A percentile compares a stretch with the other conserved stretches of the same genome.
These are phyloP conservation scores for Poa pratensis DNA, from an alignment of 176 grass and related monocot species.

Conservation along the genomic window DNA sequence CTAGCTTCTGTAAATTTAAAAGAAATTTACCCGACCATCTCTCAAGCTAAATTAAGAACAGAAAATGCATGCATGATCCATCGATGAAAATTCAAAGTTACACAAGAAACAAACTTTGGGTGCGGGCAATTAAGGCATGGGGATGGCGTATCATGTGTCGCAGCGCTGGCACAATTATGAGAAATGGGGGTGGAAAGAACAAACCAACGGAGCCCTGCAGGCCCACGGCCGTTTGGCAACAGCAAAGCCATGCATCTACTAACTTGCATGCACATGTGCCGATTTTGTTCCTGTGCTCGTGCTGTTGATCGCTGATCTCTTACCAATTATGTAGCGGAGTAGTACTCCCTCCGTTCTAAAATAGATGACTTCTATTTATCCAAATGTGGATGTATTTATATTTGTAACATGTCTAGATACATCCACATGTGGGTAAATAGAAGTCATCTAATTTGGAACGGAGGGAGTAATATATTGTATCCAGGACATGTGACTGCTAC, in stretches of 20 bases:
- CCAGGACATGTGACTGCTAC: constrained; percentile 16
- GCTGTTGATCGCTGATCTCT: neutral
- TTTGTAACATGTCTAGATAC: too few relatives aligned
- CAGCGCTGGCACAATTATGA: constrained; percentile 66
- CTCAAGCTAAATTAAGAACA: neutral
- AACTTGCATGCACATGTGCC: constrained; percentile 45
- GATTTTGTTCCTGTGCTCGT: constrained; percentile 26
- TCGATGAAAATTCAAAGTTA: neutral
- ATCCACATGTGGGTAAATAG: too few relatives aligned
- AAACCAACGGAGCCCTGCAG: constrained; percentile 1
- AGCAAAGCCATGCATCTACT: constrained; percentile 31
- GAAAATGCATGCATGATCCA: neutral
- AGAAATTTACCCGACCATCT: neutral
- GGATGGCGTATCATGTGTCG: constrained; percentile 43
- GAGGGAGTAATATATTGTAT: constrained; percentile 8
- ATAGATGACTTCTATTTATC: too few relatives aligned
- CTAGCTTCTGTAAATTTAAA: too few relatives aligned
- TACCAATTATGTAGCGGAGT: constrained; percentile 30
- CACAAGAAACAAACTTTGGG: constrained; percentile 39
- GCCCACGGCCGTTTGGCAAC: constrained; percentile 53
- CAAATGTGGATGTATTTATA: too few relatives aligned
- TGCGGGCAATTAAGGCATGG: constrained; percentile 57
- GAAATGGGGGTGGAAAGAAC: constrained; percentile 41
- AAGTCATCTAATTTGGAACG: too few relatives aligned
- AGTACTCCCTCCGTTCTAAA: too few relatives aligned